Percentiles rank a stretch among this genome's conserved stretches.
Evolutionary conservation across 495 filamentous ascomycete species (phyloP).

Genomic region (Stereocaulon alpinum): DNA sequence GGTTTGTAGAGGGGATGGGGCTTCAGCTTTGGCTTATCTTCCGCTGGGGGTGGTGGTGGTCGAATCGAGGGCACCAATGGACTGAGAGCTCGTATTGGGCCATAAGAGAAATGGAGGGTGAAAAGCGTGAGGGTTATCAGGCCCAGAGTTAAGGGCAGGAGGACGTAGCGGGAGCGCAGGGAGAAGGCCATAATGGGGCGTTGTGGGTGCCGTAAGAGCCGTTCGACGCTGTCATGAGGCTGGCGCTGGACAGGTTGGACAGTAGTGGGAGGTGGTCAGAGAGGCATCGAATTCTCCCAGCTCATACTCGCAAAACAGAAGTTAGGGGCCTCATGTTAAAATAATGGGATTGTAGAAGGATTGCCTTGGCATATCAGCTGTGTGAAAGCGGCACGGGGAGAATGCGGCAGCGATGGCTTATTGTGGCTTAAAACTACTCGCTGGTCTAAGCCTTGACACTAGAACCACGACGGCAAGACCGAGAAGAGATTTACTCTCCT

Average conservation of each 20-base stretch:
- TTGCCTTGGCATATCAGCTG: too few species aligned
- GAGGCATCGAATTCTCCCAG: background rate
- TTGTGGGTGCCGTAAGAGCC: background rate
- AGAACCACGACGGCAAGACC: too few species aligned
- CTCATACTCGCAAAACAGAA: too few species aligned
- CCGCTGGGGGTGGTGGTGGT: background rate
- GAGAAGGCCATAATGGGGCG: conserved; percentile 6
- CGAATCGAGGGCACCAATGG: background rate
- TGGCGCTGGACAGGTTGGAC: background rate
- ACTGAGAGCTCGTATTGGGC: background rate
- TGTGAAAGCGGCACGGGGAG: too few species aligned
- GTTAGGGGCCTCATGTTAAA: too few species aligned
- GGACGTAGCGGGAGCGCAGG: conserved; percentile 18
- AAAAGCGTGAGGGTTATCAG: conserved; percentile 15
- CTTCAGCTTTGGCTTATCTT: background rate
- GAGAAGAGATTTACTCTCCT: too few species aligned
- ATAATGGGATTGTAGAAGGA: too few species aligned
- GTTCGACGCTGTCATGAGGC: background rate
- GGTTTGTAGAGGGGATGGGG: conserved; percentile 14
- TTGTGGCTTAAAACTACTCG: too few species aligned
- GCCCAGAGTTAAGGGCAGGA: conserved; percentile 15
- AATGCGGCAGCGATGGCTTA: too few species aligned
- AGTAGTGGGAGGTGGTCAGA: background rate
- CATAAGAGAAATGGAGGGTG: conserved; percentile 12
- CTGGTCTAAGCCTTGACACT: too few species aligned